Evolutionary conservation across 2,329 filamentous ascomycete genomes (phyloP), one percentile per base, ranked within the genome.

Genomic region (Claviceps purpurea): DNA sequence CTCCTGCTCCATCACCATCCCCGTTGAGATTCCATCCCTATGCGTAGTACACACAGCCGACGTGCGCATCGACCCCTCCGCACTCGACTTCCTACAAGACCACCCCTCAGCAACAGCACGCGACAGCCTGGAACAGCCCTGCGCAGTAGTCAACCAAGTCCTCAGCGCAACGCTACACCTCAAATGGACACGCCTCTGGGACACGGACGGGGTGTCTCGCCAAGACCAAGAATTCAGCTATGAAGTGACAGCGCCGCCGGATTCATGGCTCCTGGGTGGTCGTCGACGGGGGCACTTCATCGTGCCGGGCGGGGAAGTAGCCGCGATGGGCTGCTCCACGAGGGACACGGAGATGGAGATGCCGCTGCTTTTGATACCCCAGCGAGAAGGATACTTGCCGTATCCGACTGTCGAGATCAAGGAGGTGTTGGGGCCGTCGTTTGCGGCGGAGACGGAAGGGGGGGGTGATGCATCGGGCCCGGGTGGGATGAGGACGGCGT

Each of bases 251-350:
- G 84, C 84, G 1, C 79, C 82, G 16, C 70, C 78, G 2, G 89
- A 91, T 41, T 76, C 79, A 0, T 97, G 91, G 91, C 78, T 96
- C 1, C 72, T 97, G 3, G 90, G 89, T 22, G 91, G 90, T 0
- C 81, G 85, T 44, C 78, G 87, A 48, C 85, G 87, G 57, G 87
- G 85, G 0, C 86, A 88, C 61, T 94, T 95, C 61, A 76, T 76
- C 6, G 80, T 84, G 34, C 74, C 78, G 0, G 58, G 60, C 3
- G 54, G 62, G 13, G 59, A 60, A 10, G 60, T 69, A 1, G 68
- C 70, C 26, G 71, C 76, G 53, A 56, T 66, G 20, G 64, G 66
- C 30, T 73, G 71, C 7, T 72, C 71, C 6, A 65, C 71, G 2
- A 67, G 73, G 16, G 74, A 78, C 55, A 75, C 72, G 0, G 75